A percentile compares a stretch with the other conserved stretches of the same genome.
These are phyloP conservation scores for Simplicillium aogashimaense DNA, from an alignment of 2,329 filamentous ascomycete species.

Conservation along the genomic window DNA sequence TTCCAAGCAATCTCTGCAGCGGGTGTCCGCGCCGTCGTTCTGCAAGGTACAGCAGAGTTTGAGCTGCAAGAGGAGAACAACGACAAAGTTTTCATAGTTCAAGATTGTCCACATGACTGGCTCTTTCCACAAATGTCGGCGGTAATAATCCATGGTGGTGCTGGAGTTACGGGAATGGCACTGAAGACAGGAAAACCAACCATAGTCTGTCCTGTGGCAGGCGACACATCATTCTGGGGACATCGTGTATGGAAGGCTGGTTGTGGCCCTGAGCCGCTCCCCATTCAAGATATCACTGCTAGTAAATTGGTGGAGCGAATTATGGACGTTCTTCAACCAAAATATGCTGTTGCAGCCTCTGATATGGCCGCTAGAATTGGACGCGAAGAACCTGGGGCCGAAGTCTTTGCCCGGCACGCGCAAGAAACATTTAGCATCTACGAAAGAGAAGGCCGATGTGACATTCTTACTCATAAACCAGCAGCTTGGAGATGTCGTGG, in stretches of 20 bases:
- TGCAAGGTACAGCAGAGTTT: background rate
- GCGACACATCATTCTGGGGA: background rate
- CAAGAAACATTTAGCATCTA: no score
- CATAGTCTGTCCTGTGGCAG: background rate
- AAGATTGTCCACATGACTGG: background rate
- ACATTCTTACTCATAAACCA: no score
- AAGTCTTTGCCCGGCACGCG: background rate
- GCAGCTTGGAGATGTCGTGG: no score
- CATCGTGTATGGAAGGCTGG: background rate
- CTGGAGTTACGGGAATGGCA: background rate
- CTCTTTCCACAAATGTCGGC: background rate
- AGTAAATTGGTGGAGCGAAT: background rate
- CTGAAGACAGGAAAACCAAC: background rate
- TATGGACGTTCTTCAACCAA: background rate
- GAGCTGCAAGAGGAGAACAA: background rate
- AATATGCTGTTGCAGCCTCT: background rate
- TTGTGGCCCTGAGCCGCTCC: background rate
- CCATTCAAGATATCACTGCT: background rate
- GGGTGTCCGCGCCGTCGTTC: background rate
- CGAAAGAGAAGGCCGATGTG: no score
- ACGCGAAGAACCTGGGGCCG: background rate
- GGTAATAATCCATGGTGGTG: background rate
- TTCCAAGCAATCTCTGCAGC: background rate
- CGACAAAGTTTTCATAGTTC: background rate
- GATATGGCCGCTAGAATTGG: background rate